Base-by-base conservation (phyloP, 1,284 basidiomycete genomes). In the Marasmius tenuissimus region DNA sequence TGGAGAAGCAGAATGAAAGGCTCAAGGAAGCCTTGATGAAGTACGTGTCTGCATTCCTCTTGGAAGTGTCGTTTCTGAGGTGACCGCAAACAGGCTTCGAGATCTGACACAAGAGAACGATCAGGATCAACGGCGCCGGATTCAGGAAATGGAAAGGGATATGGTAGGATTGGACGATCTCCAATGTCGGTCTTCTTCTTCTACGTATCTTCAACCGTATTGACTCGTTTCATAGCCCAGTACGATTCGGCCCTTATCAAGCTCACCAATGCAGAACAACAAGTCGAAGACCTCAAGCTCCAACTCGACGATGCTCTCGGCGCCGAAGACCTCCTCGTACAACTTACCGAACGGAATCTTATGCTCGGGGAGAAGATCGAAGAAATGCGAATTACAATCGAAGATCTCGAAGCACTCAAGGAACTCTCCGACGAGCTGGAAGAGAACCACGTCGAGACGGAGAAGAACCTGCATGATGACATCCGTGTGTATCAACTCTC, bases 351-450 rank as follows among this genome's bases (percentile, higher is more conserved):
- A 71, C 88, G 95, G 27, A 99, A 98, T 72, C 81, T 98, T 22
- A 86, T 91, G 75, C 85, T 97, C 57, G 89, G 92, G 66, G 96
- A 97, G 93, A 97, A 93, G 86, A 94, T 98, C 66, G 97, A 98
- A 71, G 94, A 97, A 76, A 96, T 98, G 91, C 86, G 92, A 5
- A 90, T 93, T 59, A 93, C 92, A 0, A 95, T 98, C 57, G 97
- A 98, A 71, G 97, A 99, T 71, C 86, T 98, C 14, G 97, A 99
- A 71, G 89, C 96, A 12, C 85, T 99, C 57, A 94, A 96, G 73
- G 96, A 98, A 69, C 88, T 99, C 59, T 95, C 91, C 65, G 97
- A 99, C 67, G 97, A 99, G 76, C 84, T 99, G 2, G 97, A 99
- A 74, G 97, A 99, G 76, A 95, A 93, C 70, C 97, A 99, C 68